Evolutionary conservation across 768 basidiomycete species (phyloP).

Genomic region (Leccinum uliginosum): DNA sequence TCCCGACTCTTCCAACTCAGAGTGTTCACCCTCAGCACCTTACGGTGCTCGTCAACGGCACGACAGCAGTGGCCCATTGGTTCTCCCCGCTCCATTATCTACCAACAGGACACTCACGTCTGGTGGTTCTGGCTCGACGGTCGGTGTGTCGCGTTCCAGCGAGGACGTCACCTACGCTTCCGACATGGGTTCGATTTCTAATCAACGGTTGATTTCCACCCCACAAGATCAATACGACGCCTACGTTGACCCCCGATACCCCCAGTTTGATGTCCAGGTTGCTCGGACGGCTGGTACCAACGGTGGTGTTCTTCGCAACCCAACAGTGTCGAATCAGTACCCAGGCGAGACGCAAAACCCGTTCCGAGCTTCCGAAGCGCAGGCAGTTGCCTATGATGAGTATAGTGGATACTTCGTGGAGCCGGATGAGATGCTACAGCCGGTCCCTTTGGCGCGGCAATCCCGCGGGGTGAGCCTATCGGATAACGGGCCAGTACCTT

Average conservation of each 20-base stretch:
- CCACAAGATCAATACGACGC: conserved; percentile 34
- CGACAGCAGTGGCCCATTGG: conserved; percentile 67
- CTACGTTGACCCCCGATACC: conserved; percentile 21
- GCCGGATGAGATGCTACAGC: conserved; percentile 33
- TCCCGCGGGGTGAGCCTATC: conserved; percentile 71
- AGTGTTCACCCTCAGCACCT: conserved; percentile 40
- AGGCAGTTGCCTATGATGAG: conserved; percentile 38
- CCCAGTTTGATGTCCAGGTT: conserved; percentile 40
- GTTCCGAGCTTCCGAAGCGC: conserved; percentile 49
- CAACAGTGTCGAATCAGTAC: conserved; percentile 35
- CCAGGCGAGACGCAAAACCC: conserved; percentile 51
- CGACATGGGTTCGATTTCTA: conserved; percentile 36
- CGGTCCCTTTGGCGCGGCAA: conserved; percentile 13
- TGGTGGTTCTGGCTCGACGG: conserved; percentile 38
- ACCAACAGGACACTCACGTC: conserved; percentile 51
- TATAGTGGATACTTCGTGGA: conserved; percentile 31
- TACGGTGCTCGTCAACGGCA: conserved; percentile 50
- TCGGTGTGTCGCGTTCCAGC: conserved; percentile 41
- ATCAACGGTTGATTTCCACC: conserved; percentile 39
- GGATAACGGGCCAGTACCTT: conserved; percentile 81
- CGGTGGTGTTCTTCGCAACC: conserved; percentile 38
- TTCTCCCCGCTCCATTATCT: conserved; percentile 72
- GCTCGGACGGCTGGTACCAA: conserved; percentile 34
- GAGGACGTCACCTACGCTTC: conserved; percentile 36
- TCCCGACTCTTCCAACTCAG: conserved; percentile 57